Evolutionary conservation across 2,329 filamentous ascomycete genomes (phyloP).

Genomic region (Zasmidium angulare): DNA sequence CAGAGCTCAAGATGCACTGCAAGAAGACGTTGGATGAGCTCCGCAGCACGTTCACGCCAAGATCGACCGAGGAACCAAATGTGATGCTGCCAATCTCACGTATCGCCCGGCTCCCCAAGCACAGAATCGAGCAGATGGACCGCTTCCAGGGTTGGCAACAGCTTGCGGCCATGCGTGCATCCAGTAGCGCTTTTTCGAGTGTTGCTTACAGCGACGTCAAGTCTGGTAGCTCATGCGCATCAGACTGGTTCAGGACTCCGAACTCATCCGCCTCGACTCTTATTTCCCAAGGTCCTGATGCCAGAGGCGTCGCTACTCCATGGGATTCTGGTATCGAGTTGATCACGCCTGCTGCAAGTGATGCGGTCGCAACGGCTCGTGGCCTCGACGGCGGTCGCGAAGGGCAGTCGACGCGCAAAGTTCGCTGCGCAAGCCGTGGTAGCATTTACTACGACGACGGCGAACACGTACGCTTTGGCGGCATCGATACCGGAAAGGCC

Average conservation of each 20-base stretch:
- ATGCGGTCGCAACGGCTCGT: background rate
- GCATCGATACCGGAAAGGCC: background rate
- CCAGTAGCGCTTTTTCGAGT: no score
- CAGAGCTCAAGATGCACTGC: background rate
- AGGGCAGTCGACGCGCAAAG: background rate
- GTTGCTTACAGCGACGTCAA: no score
- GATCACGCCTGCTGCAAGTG: background rate
- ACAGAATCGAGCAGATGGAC: no score
- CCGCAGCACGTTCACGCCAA: background rate
- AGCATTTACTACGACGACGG: background rate
- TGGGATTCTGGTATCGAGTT: background rate
- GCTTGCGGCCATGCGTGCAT: no score
- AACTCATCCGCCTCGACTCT: background rate
- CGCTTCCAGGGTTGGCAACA: no score
- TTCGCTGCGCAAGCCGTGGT: background rate
- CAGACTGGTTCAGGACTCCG: background rate
- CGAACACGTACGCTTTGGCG: background rate
- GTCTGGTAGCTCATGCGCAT: no score
- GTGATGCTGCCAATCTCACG: no score
- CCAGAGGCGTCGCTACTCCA: background rate
- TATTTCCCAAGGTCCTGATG: background rate
- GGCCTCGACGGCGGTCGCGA: background rate
- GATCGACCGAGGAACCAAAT: background rate
- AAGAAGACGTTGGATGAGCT: background rate
- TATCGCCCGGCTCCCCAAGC: no score